Evolutionary conservation across 192 early-diverging fungal species (phyloP), one percentile per base, ranked within the genome.

Genomic region (Podila epicladia): DNA sequence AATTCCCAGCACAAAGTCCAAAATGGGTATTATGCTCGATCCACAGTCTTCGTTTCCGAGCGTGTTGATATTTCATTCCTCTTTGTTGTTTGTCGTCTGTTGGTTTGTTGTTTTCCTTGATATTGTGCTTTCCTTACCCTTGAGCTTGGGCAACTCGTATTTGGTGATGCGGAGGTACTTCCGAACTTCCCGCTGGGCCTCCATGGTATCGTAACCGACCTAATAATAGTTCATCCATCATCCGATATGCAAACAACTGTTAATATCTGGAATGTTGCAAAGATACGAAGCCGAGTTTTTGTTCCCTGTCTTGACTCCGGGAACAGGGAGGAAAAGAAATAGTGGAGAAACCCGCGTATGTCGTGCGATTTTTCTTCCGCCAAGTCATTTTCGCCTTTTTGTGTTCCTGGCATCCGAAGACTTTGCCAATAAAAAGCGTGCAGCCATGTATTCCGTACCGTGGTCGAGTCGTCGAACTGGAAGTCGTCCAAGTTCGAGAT

Each of bases 101-200:
- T 29, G 29, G 45, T 57, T 17, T 24, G 33, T 33, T 38, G 20
- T 31, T 29, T 8, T 38, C 5, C 4, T 31, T 32, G 6, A 22
- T 35, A 33, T 24, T 9, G 35, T 35, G 41, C 49, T 22, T 17
- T 22, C 57, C 82, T 67, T 84, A 90, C 89, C 82, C 70, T 73
- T 83, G 33, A 90, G 75, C 71, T 90, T 86, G n/a, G 89, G 89
- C 15, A 90, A 64, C 58, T 90, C 89, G 65, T 85, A 89, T 63
- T 87, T 83, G 38, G 85, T 74, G 63, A 86, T 90, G 68, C 89
- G 75, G 24, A 90, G 82, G 67, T 89, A 89, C 62, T 87, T 82
- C 24, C 89, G 84, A 35, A 90, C 82, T 51, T 90, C 85, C 9
- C 80, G 67, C 68, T 87, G 85, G 38, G 84, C 82, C 22, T 84